phyloP scores from a whole-genome alignment of 2,329 filamentous ascomycete genomes.

The Nemania sp. region DNA sequence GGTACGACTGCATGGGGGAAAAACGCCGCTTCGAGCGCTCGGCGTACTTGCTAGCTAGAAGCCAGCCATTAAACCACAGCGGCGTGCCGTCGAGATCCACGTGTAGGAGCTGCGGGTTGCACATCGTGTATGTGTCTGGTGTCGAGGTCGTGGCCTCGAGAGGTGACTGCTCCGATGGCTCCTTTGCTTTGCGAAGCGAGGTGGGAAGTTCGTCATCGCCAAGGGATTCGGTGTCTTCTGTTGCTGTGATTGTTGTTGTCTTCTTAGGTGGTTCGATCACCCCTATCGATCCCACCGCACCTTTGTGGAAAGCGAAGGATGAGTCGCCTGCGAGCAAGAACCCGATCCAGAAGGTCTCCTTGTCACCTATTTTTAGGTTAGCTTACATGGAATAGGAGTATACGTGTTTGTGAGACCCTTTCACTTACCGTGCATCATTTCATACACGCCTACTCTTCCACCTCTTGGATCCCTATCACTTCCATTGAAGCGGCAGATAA shows the following conservation, averaged over 20 bases:
- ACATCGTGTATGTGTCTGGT: conserved; percentile 53
- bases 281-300: conserved; percentile 54
- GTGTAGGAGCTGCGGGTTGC: conserved; percentile 60
- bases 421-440: conserved; percentile 58
- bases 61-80: conserved; percentile 62
- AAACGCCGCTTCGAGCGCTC: conserved; percentile 52
- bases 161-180: neutral
- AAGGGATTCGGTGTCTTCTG: neutral
- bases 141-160: conserved; percentile 4
- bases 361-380: conserved; percentile 53
- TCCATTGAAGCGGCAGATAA: conserved; percentile 57
- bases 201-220: neutral
- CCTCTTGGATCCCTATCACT: conserved; percentile 58
- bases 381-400: neutral
- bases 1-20: conserved; percentile 52
- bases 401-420: neutral
- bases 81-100: conserved; percentile 56
- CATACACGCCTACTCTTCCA: conserved; percentile 57
- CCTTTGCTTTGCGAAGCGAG: neutral
- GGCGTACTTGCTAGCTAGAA: conserved; percentile 58
- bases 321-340: conserved; percentile 59
- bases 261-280: conserved; percentile 40
- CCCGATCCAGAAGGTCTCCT: conserved; percentile 64
- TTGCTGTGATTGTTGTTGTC: neutral
- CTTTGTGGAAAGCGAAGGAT: conserved; percentile 58